Percentiles rank a stretch among this genome's conserved stretches.
These are phyloP conservation scores for Sphaerulina populicola DNA, from an alignment of 2,329 filamentous ascomycete genomes.

Conservation along the genomic window DNA sequence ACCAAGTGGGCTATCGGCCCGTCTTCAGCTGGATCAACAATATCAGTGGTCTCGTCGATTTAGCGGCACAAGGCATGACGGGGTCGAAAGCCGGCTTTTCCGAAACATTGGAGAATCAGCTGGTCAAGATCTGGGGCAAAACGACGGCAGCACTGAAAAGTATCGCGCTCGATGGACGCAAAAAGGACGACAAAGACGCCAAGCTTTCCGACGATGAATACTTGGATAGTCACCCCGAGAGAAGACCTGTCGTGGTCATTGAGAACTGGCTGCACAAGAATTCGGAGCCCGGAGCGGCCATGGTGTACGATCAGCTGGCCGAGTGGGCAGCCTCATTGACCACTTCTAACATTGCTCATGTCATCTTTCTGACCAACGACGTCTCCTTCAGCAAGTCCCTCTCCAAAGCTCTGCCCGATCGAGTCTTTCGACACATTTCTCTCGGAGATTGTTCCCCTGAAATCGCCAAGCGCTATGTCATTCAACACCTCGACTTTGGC, in stretches of 20 bases:
- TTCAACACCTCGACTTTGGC: constrained; percentile 62
- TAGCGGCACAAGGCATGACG: constrained; percentile 87
- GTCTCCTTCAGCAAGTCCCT: constrained; percentile 81
- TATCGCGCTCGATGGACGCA: constrained; percentile 61
- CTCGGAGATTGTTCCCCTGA: constrained; percentile 76
- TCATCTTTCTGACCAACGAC: constrained; percentile 88
- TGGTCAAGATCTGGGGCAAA: constrained; percentile 82
- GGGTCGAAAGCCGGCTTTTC: constrained; percentile 92
- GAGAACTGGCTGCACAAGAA: constrained; percentile 84
- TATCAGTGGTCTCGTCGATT: constrained; percentile 81
- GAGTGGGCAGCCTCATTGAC: constrained; percentile 83
- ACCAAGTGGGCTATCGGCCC: constrained; percentile 79
- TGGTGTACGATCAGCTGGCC: constrained; percentile 50
- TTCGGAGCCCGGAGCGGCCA: constrained; percentile 35
- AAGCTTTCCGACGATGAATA: constrained; percentile 73
- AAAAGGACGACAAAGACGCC: constrained; percentile 65
- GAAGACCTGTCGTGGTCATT: constrained; percentile 72
- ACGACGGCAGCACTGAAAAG: constrained; percentile 69
- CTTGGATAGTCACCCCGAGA: constrained; percentile 80
- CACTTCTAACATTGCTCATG: constrained; percentile 81
- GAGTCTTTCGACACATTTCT: constrained; percentile 78
- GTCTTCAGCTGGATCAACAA: constrained; percentile 97
- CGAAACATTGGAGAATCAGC: constrained; percentile 79
- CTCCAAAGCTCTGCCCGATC: constrained; percentile 77
- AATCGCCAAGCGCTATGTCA: constrained; percentile 82